phyloP scores from a whole-genome alignment of 2,329 filamentous ascomycete species.

The Fusarium mexicanum region DNA sequence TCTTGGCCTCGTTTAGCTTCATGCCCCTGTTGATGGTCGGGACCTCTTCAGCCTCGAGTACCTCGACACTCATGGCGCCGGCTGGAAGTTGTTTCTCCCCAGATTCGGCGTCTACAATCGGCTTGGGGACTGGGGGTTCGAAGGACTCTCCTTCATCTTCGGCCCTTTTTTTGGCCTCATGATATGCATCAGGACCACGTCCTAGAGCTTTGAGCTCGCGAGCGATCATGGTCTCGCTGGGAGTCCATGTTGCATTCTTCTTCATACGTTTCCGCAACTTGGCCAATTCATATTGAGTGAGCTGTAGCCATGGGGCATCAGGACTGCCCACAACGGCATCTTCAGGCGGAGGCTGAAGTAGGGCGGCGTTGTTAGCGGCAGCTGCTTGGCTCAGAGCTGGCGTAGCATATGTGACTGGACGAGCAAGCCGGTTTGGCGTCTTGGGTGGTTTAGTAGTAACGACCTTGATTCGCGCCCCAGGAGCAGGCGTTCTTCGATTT shows the following conservation, averaged over 20 bases:
- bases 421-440: slow-evolving; percentile 53
- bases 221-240: slow-evolving; percentile 86
- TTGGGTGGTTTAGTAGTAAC: slow-evolving; percentile 56
- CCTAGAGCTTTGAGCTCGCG: slow-evolving; percentile 78
- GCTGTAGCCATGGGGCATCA: slow-evolving; percentile 72
- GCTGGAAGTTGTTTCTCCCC: slow-evolving; percentile 64
- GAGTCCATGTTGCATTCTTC: slow-evolving; percentile 88
- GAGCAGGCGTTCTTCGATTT: slow-evolving; percentile 49
- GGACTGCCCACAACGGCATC: slow-evolving; percentile 67
- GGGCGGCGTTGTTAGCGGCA: slow-evolving; percentile 53
- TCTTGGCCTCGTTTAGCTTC: slow-evolving; percentile 82
- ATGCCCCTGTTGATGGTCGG: slow-evolving; percentile 77
- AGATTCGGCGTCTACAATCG: slow-evolving; percentile 59
- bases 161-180: slow-evolving; percentile 69
- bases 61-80: slow-evolving; percentile 68
- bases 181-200: slow-evolving; percentile 71
- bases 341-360: slow-evolving; percentile 67
- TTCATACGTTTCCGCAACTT: slow-evolving; percentile 86
- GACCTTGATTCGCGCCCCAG: slow-evolving; percentile 60
- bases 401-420: slow-evolving; percentile 49
- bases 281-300: slow-evolving; percentile 72
- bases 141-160: slow-evolving; percentile 73
- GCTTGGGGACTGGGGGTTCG: slow-evolving; percentile 52
- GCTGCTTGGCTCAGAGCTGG: slow-evolving; percentile 51
- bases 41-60: slow-evolving; percentile 67